Evolutionary conservation across 352 stramenopile species (phyloP).

Genomic region (Paralagenidium karlingii): DNA sequence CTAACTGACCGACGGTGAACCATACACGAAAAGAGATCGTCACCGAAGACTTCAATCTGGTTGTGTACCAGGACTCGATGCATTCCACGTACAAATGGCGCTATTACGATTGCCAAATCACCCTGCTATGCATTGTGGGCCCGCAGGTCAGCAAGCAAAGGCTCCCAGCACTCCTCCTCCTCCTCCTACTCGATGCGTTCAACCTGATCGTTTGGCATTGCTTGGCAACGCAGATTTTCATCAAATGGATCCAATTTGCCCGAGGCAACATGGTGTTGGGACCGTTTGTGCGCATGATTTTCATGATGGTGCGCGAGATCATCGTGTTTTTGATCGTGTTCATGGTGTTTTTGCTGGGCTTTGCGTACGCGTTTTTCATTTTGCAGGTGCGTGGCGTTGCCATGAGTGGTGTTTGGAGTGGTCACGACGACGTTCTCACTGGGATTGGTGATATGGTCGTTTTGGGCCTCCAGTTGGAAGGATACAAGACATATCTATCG

Average conservation of each 20-base stretch:
- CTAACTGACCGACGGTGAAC: too few relatives aligned
- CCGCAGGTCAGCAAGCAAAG: too few relatives aligned
- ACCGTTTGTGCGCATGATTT: slow-evolving; percentile 78
- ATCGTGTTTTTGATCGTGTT: slow-evolving; percentile 64
- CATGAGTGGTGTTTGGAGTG: too few relatives aligned
- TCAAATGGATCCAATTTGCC: slow-evolving; percentile 74
- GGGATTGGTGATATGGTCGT: too few relatives aligned
- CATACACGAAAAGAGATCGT: too few relatives aligned
- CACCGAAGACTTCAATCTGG: background rate
- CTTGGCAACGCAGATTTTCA: too few relatives aligned
- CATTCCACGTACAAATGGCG: slow-evolving; percentile 42
- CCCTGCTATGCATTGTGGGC: slow-evolving; percentile 63
- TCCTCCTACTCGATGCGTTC: too few relatives aligned
- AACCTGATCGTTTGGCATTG: too few relatives aligned
- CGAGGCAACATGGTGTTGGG: slow-evolving; percentile 48
- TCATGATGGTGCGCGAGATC: slow-evolving; percentile 81
- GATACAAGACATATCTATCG: slow-evolving; percentile 44
- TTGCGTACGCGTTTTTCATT: slow-evolving; percentile 74
- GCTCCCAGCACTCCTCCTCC: too few relatives aligned
- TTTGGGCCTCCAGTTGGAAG: slow-evolving; percentile 40
- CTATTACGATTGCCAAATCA: slow-evolving; percentile 57
- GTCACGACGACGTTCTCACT: too few relatives aligned
- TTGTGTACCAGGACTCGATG: slow-evolving; percentile 13
- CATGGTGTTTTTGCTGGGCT: slow-evolving; percentile 53
- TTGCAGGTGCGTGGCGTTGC: slow-evolving; percentile 57